phyloP scores from a whole-genome alignment of 208 protist species.

The Leishmania martiniquensis region DNA sequence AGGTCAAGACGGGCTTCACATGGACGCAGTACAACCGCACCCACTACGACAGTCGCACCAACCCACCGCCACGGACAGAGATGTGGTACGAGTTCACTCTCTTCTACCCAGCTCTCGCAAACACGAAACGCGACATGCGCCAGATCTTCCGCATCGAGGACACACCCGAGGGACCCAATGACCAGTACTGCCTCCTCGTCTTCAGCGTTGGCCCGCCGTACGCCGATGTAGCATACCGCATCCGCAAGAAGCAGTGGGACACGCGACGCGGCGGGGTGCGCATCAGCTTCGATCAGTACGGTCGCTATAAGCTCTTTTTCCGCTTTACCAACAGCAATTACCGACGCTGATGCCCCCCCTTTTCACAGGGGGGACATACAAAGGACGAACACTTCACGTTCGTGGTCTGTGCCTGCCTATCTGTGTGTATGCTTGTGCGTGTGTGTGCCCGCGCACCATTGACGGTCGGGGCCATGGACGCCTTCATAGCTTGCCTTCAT shows the following conservation, averaged over 20 bases:
- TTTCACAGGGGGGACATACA: background rate
- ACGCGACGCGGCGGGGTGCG: constrained; percentile 93
- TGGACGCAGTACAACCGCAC: constrained; percentile 99
- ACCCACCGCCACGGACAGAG: constrained; percentile 99
- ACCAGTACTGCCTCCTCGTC: constrained; percentile 92
- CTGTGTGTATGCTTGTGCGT: background rate
- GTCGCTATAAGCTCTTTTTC: constrained; percentile 85
- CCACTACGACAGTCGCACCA: constrained; percentile 98
- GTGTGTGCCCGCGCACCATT: background rate
- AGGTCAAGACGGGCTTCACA: constrained; percentile 98
- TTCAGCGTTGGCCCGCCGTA: constrained; percentile 98
- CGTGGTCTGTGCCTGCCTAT: background rate
- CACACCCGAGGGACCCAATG: constrained; percentile 61
- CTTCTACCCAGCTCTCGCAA: constrained; percentile 98
- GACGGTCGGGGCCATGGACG: background rate
- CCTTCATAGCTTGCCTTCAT: background rate
- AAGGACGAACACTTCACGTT: background rate
- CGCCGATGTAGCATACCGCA: constrained; percentile 98
- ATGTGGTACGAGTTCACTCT: constrained; percentile 99
- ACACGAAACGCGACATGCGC: constrained; percentile 90
- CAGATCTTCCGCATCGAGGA: constrained; percentile 93
- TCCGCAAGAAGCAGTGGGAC: constrained; percentile 98
- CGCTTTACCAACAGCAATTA: constrained; percentile 91
- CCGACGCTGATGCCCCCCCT: constrained; percentile 42
- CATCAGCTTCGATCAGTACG: constrained; percentile 94